Evolutionary conservation across 148 eudicot species (phyloP).

Genomic region (Talinum fruticosum): DNA sequence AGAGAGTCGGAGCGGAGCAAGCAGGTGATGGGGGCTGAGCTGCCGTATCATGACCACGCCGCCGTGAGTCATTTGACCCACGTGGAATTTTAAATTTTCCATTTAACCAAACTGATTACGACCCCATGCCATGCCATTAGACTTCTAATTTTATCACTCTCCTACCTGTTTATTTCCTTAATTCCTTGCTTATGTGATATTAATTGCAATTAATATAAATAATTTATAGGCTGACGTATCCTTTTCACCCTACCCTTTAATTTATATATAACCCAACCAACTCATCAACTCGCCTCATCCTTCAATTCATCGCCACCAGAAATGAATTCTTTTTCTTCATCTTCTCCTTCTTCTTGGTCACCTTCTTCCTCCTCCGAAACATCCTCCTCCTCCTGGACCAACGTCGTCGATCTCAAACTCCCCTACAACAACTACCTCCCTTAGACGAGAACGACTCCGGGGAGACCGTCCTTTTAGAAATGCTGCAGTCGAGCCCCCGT

Average conservation of each 20-base stretch:
- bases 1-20: not conserved
- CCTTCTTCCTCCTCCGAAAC: slow-evolving; percentile 10
- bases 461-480: slow-evolving; percentile 59
- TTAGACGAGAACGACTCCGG: slow-evolving; percentile 59
- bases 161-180: no score
- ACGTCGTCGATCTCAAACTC: not conserved
- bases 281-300: slow-evolving; percentile 4
- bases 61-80: slow-evolving; percentile 26
- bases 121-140: not conserved
- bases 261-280: not conserved
- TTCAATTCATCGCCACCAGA: not conserved
- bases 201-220: no score
- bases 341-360: not conserved
- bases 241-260: not conserved
- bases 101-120: slow-evolving; percentile 14
- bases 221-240: not conserved
- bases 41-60: slow-evolving; percentile 15
- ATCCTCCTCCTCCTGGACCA: slow-evolving; percentile 17
- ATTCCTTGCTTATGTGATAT: no score
- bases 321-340: slow-evolving; percentile 7
- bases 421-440: slow-evolving; percentile 33
- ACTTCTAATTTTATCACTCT: not conserved
- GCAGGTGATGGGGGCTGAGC: not conserved
- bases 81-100: slow-evolving; percentile 15
- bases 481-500: slow-evolving; percentile 24